Conservation (phyloP, 805 yeast species). For the Candida hungchunana region DNA sequence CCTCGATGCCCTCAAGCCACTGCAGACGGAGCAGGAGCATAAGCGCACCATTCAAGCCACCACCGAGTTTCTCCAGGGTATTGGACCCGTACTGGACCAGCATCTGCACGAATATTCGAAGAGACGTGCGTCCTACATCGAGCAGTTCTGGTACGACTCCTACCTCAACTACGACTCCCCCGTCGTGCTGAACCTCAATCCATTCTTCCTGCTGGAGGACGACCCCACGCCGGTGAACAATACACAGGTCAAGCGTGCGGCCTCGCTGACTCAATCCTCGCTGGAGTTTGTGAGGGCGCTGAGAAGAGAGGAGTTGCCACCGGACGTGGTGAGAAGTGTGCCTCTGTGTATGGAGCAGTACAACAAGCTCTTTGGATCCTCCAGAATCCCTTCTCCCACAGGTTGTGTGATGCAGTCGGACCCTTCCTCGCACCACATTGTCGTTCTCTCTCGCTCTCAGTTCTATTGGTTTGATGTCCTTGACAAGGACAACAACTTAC, state of each 20-base stretch:
- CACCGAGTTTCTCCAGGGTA: slow-evolving; percentile 46
- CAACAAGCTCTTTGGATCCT: slow-evolving; percentile 78
- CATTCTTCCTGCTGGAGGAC: slow-evolving; percentile 85
- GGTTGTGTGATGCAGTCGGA: slow-evolving; percentile 89
- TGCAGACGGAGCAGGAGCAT: slow-evolving; percentile 77
- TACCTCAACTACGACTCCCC: slow-evolving; percentile 84
- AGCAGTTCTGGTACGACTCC: slow-evolving; percentile 93
- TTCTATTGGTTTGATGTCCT: slow-evolving; percentile 94
- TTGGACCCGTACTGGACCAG: slow-evolving; percentile 56
- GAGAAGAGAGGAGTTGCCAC: slow-evolving; percentile 66
- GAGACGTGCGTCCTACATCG: slow-evolving; percentile 74
- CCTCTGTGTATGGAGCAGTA: slow-evolving; percentile 91
- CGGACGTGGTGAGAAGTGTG: slow-evolving; percentile 61
- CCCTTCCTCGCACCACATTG: slow-evolving; percentile 68
- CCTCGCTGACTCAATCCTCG: slow-evolving; percentile 70
- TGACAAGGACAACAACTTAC: slow-evolving; percentile 64
- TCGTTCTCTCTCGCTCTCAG: slow-evolving; percentile 79
- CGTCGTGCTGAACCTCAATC: slow-evolving; percentile 87
- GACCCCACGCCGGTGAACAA: slow-evolving; percentile 62
- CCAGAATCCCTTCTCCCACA: slow-evolving; percentile 75
- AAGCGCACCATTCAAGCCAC: slow-evolving; percentile 56
- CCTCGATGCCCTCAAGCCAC: slow-evolving; percentile 64
- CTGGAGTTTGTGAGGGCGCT: slow-evolving; percentile 77
- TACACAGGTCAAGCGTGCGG: slow-evolving; percentile 73
- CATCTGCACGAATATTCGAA: slow-evolving; percentile 59